Percentiles rank a stretch among this genome's conserved stretches.
Evolutionary conservation across 208 protist genomes (phyloP).

Genomic region (Trypanosoma melophagium): DNA sequence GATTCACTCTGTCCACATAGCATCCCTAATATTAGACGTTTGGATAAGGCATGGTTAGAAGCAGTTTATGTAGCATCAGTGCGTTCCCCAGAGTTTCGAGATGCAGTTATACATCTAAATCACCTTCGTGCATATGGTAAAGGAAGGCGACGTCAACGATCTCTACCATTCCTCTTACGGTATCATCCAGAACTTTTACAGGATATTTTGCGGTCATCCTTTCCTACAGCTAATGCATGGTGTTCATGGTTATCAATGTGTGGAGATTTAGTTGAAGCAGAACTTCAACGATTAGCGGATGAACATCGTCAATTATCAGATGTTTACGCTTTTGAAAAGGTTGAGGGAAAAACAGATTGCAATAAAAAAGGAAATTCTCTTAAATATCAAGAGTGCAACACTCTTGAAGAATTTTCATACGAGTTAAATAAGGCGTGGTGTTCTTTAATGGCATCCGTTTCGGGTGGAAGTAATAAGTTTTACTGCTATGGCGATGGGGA

Average conservation of each 20-base stretch:
- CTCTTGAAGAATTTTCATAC: constrained; percentile 40
- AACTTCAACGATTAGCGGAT: constrained; percentile 33
- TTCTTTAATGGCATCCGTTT: too few species aligned
- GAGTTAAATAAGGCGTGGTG: constrained; percentile 35
- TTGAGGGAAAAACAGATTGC: too few species aligned
- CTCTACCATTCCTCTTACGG: constrained; percentile 37
- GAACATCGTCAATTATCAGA: constrained; percentile 18
- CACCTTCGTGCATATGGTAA: constrained; percentile 45
- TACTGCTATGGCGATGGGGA: constrained; percentile 65
- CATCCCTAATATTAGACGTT: constrained; percentile 58
- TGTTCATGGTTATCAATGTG: constrained; percentile 46
- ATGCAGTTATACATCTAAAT: constrained; percentile 31
- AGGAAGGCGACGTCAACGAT: constrained; percentile 47
- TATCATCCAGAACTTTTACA: constrained; percentile 53
- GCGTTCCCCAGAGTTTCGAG: constrained; percentile 36
- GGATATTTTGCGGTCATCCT: constrained; percentile 46
- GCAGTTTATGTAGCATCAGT: constrained; percentile 42
- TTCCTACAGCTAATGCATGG: constrained; percentile 39
- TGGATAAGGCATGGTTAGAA: constrained; percentile 22
- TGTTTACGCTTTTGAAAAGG: too few species aligned
- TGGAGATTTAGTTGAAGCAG: constrained; percentile 27
- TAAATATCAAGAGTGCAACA: constrained; percentile 25
- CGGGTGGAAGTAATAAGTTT: constrained; percentile 40
- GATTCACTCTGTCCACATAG: constrained; percentile 52
- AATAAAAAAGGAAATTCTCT: background rate